phyloP scores from a whole-genome alignment of 176 grass and related monocot species.

The Otatea glauca region DNA sequence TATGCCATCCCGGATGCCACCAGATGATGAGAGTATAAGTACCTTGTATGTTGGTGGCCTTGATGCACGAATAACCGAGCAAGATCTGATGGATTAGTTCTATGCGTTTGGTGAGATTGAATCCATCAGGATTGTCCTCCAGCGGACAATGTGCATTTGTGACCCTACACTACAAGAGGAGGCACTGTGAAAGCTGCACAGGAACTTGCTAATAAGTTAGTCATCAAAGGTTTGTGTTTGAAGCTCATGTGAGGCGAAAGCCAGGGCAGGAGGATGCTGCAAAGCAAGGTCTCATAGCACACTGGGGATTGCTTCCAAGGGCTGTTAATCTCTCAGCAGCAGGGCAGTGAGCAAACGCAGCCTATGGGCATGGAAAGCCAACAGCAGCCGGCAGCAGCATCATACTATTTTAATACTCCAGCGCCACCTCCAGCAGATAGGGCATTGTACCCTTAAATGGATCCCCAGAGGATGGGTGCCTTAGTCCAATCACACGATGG shows the following conservation, averaged over 20 bases:
- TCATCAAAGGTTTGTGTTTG: conserved; percentile 49
- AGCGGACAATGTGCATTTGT: conserved; percentile 51
- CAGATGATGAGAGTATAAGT: conserved; percentile 53
- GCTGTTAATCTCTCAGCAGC: conserved; percentile 51
- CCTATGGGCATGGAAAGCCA: conserved; percentile 15
- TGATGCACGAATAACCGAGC: conserved; percentile 48
- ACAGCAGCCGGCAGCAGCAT: conserved; percentile 9
- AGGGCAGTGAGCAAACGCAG: conserved; percentile 37
- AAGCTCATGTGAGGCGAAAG: conserved; percentile 59
- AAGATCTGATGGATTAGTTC: conserved; percentile 49
- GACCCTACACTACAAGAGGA: conserved; percentile 54
- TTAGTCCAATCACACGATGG: conserved; percentile 39
- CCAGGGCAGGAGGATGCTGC: conserved; percentile 38
- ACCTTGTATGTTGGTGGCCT: conserved; percentile 57
- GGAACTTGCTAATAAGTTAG: conserved; percentile 49
- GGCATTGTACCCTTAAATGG: conserved; percentile 49
- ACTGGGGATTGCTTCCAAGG: conserved; percentile 50
- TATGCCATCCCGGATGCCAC: conserved; percentile 51
- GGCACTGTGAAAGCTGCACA: conserved; percentile 49
- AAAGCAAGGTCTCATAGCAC: conserved; percentile 37
- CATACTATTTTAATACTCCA: conserved; percentile 51
- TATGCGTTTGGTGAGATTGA: conserved; percentile 56
- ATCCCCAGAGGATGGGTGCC: conserved; percentile 55
- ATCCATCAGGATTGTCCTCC: conserved; percentile 48
- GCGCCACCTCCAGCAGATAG: background rate